Evolutionary conservation across 352 stramenopile species (phyloP), one percentile per base, ranked within the genome.

Genomic region (Phytophthora tentaculata): DNA sequence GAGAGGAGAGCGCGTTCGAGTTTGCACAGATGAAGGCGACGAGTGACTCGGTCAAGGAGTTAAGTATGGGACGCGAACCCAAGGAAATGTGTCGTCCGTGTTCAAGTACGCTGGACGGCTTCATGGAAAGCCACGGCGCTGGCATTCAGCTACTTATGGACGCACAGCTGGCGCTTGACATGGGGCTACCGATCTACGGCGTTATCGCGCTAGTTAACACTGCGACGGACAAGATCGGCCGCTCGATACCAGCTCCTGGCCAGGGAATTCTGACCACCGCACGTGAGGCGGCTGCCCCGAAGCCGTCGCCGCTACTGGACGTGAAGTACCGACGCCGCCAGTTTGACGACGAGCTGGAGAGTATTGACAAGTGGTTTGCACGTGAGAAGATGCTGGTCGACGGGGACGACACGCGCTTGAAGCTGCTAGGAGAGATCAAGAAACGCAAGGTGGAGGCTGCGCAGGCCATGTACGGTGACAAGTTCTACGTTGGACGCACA

Each of bases 1-100:
- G 88, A 22, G 90, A 97, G 64, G 87, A 95, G 67, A 76, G 84
- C 22, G 81, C 87, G 45, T 92, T 90, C 67, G 88, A 96, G 67
- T 97, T 97, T 56, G 90, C 89, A 28, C 86, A 95, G 61, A 97
- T 96, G 90, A 94, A 95, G 68, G 87, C 90, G 5, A 97, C 84
- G 2, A 95, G 83, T 54, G 85, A 94, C 71, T 93, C 90, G 0
- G 81, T 89, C 4, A 93, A 96, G 76, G 90, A 97, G 39, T 65
- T 67, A 0, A 66, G 56, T 3, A 95, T 94, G 86, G 90, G 87
- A 20, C 86, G 90, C 26, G 84, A 90, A 14, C 84, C 88, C 3
- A 77, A 81, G 50, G 90, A 96, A 56, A 94, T 95, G 84, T 95
- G 86, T 49, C 86, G 90, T 39, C 88, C 88, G 41, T 96, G 88